These are phyloP conservation scores for Zostera marina DNA, from an alignment of 116 monocot genomes.

Conservation along the genomic window DNA sequence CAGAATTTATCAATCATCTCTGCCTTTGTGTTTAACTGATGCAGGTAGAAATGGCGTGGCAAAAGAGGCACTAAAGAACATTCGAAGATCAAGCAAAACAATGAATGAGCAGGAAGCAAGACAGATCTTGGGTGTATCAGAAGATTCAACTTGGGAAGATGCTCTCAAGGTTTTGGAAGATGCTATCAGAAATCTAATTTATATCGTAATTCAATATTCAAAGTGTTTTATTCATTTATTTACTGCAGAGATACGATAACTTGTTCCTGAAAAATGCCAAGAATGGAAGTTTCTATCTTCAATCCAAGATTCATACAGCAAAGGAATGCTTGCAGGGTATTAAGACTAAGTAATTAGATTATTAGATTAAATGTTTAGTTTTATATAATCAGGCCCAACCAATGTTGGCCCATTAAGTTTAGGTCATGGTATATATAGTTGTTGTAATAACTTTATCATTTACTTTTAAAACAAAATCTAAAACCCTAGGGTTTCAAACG, in stretches of 20 bases:
- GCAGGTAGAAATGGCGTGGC: constrained; percentile 35
- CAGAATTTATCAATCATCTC: neutral
- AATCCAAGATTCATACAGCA: constrained; percentile 53
- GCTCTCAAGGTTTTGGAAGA: too few relatives aligned
- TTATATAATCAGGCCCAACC: too few relatives aligned
- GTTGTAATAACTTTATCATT: too few relatives aligned
- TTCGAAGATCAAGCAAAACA: constrained; percentile 40
- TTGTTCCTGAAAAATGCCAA: constrained; percentile 51
- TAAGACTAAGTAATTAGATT: too few relatives aligned
- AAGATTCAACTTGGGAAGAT: neutral
- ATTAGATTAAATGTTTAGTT: too few relatives aligned
- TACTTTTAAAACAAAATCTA: too few relatives aligned
- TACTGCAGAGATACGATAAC: constrained; percentile 38
- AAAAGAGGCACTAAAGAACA: constrained; percentile 58
- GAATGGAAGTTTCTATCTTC: constrained; percentile 60
- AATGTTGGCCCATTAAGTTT: too few relatives aligned
- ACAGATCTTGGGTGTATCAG: constrained; percentile 33
- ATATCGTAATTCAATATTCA: too few relatives aligned
- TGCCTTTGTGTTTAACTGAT: neutral
- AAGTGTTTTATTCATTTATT: too few relatives aligned
- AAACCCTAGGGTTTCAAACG: too few relatives aligned
- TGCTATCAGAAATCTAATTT: too few relatives aligned
- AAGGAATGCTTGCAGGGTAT: constrained; percentile 64
- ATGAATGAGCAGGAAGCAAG: constrained; percentile 88
- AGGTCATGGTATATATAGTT: too few relatives aligned